Conservation (phyloP, 1,284 basidiomycete genomes). For the Chiua sp. region DNA sequence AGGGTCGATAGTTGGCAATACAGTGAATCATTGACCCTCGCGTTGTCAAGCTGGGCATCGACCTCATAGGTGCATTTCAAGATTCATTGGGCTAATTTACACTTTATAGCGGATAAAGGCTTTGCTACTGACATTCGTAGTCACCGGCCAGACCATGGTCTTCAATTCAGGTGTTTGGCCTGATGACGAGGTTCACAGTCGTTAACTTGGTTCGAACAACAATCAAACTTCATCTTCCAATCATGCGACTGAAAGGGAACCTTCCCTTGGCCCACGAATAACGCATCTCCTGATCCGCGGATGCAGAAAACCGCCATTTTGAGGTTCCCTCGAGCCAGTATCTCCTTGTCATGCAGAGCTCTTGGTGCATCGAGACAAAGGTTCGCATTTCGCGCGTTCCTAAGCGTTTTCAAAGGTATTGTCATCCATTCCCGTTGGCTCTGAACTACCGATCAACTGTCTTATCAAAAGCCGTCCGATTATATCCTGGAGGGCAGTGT, state of each 20-base stretch:
- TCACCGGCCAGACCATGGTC: not conserved
- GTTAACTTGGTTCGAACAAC: not conserved
- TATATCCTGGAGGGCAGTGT: not conserved
- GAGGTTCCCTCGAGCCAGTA: not conserved
- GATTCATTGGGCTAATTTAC: not conserved
- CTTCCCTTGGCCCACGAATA: not conserved
- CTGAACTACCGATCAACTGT: not conserved
- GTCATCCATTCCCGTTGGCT: not conserved
- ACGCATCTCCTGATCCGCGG: not conserved
- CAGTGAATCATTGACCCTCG: not conserved
- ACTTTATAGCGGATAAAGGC: conserved; percentile 1
- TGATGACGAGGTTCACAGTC: not conserved
- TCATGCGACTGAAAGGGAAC: conserved; percentile 8
- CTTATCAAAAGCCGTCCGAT: too few relatives aligned
- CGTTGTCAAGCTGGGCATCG: not conserved
- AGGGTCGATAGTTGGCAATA: too few relatives aligned
- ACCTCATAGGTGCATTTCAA: not conserved
- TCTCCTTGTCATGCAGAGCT: not conserved
- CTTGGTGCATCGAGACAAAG: not conserved
- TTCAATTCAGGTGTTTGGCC: conserved; percentile 6
- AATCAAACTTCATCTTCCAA: not conserved
- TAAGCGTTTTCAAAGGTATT: too few relatives aligned
- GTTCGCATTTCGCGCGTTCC: not conserved
- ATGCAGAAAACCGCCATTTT: too few relatives aligned
- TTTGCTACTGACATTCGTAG: not conserved